Evolutionary conservation across 768 basidiomycete genomes (phyloP), one percentile per base, ranked within the genome.

Genomic region (Erythrobasidium yunnanense): DNA sequence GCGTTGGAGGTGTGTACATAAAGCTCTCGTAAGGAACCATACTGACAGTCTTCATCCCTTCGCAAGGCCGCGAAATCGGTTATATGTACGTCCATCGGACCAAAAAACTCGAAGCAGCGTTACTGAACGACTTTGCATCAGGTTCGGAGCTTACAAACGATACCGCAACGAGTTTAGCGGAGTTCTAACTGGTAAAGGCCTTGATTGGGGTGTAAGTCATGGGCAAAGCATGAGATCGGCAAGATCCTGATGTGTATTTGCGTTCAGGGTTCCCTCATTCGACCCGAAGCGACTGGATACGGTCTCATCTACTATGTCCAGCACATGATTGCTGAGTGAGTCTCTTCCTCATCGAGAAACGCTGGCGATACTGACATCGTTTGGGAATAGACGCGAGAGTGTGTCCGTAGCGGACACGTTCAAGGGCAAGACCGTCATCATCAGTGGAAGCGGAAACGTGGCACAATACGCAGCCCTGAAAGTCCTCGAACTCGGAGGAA

Each of bases 271-370:
- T 84, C 82, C 69, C 80, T 80, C 78, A 86, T 87, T 75, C 82
- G 85, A 65, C 85, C 85, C 23, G 85, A 87, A 75, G 85, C 67
- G 50, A 83, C 84, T 58, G 81, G 85, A 30, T 87, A 83, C 74
- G 85, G 85, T 72, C 78, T 87, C 72, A 83, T 87, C 75, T 87
- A 87, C 81, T 87, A 82, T 74, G 83, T 85, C 71, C 79, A 83
- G 71, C 82, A 84, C 77, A 85, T 86, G 78, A 73, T 79, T 33
- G 60, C 60, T 13, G 32, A 15, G 60, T 63, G 60, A 63, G 60
- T 63, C 2, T 70, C 81, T 78, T 20, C 29, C 47, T 29, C 20
- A 42, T n/a, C 11, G n/a, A 11, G n/a, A n/a, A 11, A 42, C 38
- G 38, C 38, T 11, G 38, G 38, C 38, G 11, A n/a, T 11, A n/a